A percentile compares a stretch with the other conserved stretches of the same genome.
These are phyloP conservation scores for Penicillium bialowiezense DNA, from an alignment of 495 filamentous ascomycete genomes.

Conservation along the genomic window DNA sequence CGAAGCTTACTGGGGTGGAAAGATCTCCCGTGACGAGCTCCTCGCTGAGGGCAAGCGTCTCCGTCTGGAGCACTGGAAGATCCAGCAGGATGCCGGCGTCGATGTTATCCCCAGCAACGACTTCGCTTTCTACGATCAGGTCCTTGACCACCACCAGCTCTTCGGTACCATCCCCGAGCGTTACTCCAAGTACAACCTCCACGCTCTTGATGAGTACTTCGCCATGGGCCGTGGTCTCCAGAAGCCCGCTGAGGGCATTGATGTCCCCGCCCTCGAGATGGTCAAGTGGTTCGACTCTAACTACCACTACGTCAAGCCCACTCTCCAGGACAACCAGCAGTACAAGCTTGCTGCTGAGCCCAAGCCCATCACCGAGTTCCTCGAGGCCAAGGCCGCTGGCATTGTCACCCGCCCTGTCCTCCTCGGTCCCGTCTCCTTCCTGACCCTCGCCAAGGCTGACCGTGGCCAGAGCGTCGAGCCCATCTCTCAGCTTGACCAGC, in stretches of 20 bases:
- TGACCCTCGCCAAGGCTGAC: slow-evolving; percentile 93
- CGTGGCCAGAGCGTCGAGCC: slow-evolving; percentile 87
- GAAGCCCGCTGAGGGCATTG: slow-evolving; percentile 61
- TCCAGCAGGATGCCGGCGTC: slow-evolving; percentile 96
- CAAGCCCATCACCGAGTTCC: slow-evolving; percentile 91
- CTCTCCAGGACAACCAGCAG: slow-evolving; percentile 89
- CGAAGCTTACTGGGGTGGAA: slow-evolving; percentile 94
- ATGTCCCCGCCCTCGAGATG: slow-evolving; percentile 96
- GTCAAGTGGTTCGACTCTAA: slow-evolving; percentile 99
- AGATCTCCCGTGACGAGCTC: slow-evolving; percentile 84
- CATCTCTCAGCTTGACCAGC: slow-evolving; percentile 86
- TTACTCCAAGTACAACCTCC: slow-evolving; percentile 81
- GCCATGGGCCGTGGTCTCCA: slow-evolving; percentile 99
- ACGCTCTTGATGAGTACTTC: slow-evolving; percentile 93
- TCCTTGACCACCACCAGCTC: slow-evolving; percentile 97
- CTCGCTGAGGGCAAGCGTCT: slow-evolving; percentile 93
- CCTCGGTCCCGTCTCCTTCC: slow-evolving; percentile 94
- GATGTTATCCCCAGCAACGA: slow-evolving; percentile 98
- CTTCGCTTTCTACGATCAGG: slow-evolving; percentile 98
- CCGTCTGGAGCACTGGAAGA: slow-evolving; percentile 95
- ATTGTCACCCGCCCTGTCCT: slow-evolving; percentile 90
- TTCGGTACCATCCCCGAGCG: slow-evolving; percentile 91
- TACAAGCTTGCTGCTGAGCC: slow-evolving; percentile 85
- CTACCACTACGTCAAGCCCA: slow-evolving; percentile 99
- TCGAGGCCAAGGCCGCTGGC: slow-evolving; percentile 95